Evolutionary conservation across 305 asterid species (phyloP), one percentile per base, ranked within the genome.

Genomic region (Caryopteris hybrid): DNA sequence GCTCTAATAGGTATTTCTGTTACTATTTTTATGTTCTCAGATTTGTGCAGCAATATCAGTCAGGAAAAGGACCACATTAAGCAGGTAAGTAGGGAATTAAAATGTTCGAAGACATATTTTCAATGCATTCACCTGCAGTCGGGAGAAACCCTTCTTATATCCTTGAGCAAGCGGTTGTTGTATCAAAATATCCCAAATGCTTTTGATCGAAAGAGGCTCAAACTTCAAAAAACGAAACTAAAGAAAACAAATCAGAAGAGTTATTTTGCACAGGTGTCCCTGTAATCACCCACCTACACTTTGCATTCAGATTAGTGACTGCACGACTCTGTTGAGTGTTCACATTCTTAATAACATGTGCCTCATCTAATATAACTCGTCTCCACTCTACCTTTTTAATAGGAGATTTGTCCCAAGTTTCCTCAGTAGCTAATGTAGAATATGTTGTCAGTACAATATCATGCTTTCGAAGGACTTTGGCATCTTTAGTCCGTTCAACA

Each of bases 361-460:
- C 99, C 87, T 94, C 99, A 43, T 94, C 99, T 80, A 94, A 70
- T 75, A 94, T 87, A 57, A 94, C 82, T 66, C 99, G 80, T 75
- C 90, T 81, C 99, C 99, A 94, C 72, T 94, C 96, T 20, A 91
- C 83, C 87, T 79, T 83, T 74, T 85, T 87, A 10, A 94, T 64
- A 17, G 98, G 97, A 75, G 95, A 87, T 17, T 78, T 74, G 25
- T 45, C 77, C 68, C 75, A 67, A 23, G 80, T 46, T 48, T 79
- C 91, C 69, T 94, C 99, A 59, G 69, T 62, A 36, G 95, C 85
- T 73, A 94, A 76, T 41, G 90, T 87, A 72, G 69, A 75, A 74
- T 94, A 94, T 21, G 99, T 91, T 12, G 99, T 91, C 70, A 94
- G 80, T n/a, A 94, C 95, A 52, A 91, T 83, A 76, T 94, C 98